phyloP scores from a whole-genome alignment of 2,329 filamentous ascomycete genomes.

The Hypoxylon sp. region DNA sequence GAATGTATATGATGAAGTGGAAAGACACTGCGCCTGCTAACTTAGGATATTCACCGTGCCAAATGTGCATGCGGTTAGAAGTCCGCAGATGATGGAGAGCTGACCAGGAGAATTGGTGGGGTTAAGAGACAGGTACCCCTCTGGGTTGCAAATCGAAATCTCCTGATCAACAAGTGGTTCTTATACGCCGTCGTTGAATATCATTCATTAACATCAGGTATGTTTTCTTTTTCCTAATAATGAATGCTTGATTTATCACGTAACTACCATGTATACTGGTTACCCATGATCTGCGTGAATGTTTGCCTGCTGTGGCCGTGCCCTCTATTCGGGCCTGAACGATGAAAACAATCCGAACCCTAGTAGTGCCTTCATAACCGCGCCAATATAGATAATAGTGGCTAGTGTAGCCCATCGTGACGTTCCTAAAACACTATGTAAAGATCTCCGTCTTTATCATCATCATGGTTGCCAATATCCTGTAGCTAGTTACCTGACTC shows the following conservation, averaged over 20 bases:
- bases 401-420: conserved; percentile 9
- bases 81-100: conserved; percentile 26
- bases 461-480: background rate
- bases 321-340: background rate
- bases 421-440: background rate
- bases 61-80: conserved; percentile 29
- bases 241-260: background rate
- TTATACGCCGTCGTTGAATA: conserved; percentile 10
- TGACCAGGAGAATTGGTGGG: conserved; percentile 5
- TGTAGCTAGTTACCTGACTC: conserved; percentile 14
- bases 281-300: background rate
- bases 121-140: conserved; percentile 7
- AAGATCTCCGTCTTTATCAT: background rate
- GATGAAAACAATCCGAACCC: background rate
- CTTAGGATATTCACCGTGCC: conserved; percentile 4
- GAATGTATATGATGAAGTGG: conserved; percentile 22
- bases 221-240: conserved; percentile 2
- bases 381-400: background rate
- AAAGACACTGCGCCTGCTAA: conserved; percentile 16
- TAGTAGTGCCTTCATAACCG: background rate
- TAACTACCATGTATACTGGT: background rate
- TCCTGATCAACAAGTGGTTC: conserved; percentile 8
- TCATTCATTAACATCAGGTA: conserved; percentile 19
- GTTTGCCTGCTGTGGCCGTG: background rate
- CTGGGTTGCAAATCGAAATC: conserved; percentile 13